Base-by-base conservation (phyloP, 129 eudicot species). In the Escallonia rubra region DNA sequence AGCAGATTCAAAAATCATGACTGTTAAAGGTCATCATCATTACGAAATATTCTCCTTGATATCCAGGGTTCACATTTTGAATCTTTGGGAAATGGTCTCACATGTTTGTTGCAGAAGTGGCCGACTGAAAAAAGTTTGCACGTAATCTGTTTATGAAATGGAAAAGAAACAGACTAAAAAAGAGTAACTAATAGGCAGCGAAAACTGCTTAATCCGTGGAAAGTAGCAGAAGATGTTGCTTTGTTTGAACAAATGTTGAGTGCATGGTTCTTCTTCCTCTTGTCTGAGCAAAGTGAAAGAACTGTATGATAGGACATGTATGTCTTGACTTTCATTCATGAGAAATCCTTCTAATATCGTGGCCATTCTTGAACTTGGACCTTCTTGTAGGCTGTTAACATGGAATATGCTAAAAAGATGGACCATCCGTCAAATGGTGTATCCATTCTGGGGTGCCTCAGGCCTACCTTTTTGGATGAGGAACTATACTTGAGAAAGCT, bases 391-490 rank as follows among this genome's bases (percentile, higher is more conserved):
- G 91, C 85, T 76, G 62, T 83, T 70, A 70, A 73, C 57, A 67
- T 63, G 72, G 86, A 88, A 57, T 80, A 82, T 82, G 72, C 70
- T 66, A 82, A 64, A 75, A 68, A 59, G 78, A 85, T 88, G 91
- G 91, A 88, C 68, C 77, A 80, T 79, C 89, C 91, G 10, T 82
- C 89, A 77, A 85, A 88, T 59, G 96, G 96, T 65, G 89, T 88
- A 59, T 83, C 87, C 53, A 50, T 88, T 67, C 68, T 71, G 57
- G 96, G 96, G 63, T 68, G 69, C 72, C 79, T 88, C 38, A 82
- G 52, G 74, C 96, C 96, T 64, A 72, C 85, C 68, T 85, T 51
- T 40, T 64, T 80, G 46, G 91, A 80, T 70, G 91, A 88, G 73
- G 91, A 85, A 56, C 69, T 69, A 23, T 88, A 82, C 74, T 53